phyloP scores from a whole-genome alignment of 495 filamentous ascomycete genomes.

The Penicillium subrubescens region DNA sequence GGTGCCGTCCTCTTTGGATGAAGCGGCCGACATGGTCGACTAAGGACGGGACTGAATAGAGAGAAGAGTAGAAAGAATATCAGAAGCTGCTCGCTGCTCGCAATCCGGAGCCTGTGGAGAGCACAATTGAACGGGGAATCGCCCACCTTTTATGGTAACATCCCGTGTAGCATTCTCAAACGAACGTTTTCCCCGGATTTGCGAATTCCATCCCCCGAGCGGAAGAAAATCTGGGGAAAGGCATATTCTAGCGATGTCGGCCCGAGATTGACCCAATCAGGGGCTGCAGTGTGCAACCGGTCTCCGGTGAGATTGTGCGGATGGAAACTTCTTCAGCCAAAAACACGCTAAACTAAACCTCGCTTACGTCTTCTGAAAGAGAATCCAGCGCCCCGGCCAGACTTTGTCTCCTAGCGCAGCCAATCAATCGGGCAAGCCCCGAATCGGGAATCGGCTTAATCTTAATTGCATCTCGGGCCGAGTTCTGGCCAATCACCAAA shows the following conservation, averaged over 20 bases:
- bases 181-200: not conserved
- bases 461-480: constrained; percentile 1
- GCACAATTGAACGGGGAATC: not conserved
- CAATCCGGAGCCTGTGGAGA: not conserved
- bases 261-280: constrained; percentile 10
- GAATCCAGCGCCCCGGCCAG: not conserved
- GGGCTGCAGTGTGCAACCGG: not conserved
- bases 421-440: not conserved
- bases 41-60: not conserved
- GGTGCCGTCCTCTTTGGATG: not conserved
- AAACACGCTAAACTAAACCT: not conserved
- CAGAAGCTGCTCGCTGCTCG: not conserved
- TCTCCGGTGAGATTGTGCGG: not conserved
- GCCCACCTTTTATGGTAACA: not conserved
- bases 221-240: constrained; percentile 7
- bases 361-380: not conserved
- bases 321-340: not conserved
- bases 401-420: not conserved
- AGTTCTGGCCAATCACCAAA: not conserved
- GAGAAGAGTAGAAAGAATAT: not conserved
- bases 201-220: not conserved
- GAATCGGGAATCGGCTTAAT: constrained; percentile 3
- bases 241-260: constrained; percentile 2
- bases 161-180: not conserved
- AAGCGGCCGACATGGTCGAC: not conserved